phyloP scores from a whole-genome alignment of 2,329 filamentous ascomycete genomes.

The Bipolaris victoriae region DNA sequence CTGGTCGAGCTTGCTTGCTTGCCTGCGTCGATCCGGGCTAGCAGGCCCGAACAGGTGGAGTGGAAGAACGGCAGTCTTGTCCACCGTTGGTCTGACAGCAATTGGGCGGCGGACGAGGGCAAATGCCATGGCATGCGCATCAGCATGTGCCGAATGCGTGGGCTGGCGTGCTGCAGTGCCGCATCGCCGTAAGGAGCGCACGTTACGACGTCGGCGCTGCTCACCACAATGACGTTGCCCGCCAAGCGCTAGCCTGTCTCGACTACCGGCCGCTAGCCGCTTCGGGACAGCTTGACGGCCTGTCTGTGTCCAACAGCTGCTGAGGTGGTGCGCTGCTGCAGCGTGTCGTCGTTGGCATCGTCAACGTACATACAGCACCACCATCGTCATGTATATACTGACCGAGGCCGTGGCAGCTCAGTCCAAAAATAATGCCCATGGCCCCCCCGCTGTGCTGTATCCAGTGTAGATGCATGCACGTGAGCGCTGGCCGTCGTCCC shows the following conservation, averaged over 20 bases:
- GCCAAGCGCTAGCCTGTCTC: constrained; percentile 4
- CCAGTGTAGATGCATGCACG: neutral
- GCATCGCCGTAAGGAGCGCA: constrained; percentile 2
- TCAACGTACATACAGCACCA: neutral
- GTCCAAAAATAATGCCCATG: neutral
- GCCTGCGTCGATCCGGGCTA: constrained; percentile 14
- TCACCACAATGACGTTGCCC: constrained; percentile 21
- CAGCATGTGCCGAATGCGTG: neutral
- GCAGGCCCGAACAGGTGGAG: constrained; percentile 15
- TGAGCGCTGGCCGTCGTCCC: neutral
- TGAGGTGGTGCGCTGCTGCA: neutral
- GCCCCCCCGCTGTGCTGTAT: neutral
- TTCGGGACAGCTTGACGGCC: neutral
- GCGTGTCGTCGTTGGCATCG: neutral
- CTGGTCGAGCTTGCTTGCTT: constrained; percentile 16
- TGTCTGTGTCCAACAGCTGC: neutral
- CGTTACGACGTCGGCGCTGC: constrained; percentile 10
- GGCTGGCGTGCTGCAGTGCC: constrained; percentile 5
- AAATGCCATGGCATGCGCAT: constrained; percentile 3
- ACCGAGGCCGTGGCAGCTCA: neutral
- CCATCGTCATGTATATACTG: neutral
- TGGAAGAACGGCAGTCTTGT: neutral
- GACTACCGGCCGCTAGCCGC: constrained; percentile 13
- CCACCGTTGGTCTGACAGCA: constrained; percentile 1
- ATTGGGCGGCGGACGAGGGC: constrained; percentile 4